Conservation (phyloP, 768 basidiomycete genomes). For the Sarcodon sp. region DNA sequence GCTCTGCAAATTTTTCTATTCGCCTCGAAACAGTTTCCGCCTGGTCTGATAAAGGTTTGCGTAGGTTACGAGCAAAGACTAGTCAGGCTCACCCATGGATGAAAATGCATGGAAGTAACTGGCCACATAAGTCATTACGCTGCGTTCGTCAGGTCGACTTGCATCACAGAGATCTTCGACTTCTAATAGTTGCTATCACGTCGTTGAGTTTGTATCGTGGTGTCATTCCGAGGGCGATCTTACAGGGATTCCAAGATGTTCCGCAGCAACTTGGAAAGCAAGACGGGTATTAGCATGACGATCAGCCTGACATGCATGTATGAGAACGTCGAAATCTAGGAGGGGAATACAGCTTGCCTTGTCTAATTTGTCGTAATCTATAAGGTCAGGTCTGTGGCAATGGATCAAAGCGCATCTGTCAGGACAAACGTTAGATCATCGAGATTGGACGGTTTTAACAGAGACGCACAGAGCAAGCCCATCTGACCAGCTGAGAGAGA, state of each 20-base stretch:
- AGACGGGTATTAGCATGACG: conserved; percentile 73
- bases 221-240: conserved; percentile 14
- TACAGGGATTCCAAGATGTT: conserved; percentile 86
- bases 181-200: conserved; percentile 77
- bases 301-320: conserved; percentile 38
- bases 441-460: neutral
- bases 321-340: conserved; percentile 4
- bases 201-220: neutral
- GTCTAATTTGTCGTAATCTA: conserved; percentile 80
- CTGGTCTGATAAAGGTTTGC: conserved; percentile 46
- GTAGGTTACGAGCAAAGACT: neutral
- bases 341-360: conserved; percentile 35
- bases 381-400: conserved; percentile 88
- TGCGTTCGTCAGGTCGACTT: conserved; percentile 84
- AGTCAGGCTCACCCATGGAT: conserved; percentile 62
- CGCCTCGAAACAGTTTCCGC: conserved; percentile 88
- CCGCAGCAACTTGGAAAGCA: conserved; percentile 81
- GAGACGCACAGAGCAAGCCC: conserved; percentile 81
- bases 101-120: conserved; percentile 98
- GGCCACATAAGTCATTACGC: conserved; percentile 97
- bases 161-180: conserved; percentile 91
- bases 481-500: conserved; percentile 87
- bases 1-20: conserved; percentile 91
- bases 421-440: conserved; percentile 1
- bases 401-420: conserved; percentile 92